These are phyloP conservation scores for Phytophthora agathidicida DNA, from an alignment of 352 stramenopile genomes.

Conservation along the genomic window DNA sequence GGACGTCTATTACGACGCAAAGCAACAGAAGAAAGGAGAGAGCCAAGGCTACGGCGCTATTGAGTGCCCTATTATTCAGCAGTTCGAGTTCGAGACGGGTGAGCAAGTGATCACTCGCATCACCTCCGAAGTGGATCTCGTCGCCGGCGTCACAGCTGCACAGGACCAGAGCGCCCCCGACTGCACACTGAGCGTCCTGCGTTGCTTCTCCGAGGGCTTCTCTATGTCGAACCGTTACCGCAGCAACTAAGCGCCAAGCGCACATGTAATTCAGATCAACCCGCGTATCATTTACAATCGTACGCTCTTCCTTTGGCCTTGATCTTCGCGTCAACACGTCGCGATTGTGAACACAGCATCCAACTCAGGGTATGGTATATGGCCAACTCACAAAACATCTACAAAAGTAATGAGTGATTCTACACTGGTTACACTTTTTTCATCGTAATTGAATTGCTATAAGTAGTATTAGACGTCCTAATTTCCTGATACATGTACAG, in stretches of 20 bases:
- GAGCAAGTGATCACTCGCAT: constrained; percentile 40
- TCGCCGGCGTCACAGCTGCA: constrained; percentile 26
- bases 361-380: no score
- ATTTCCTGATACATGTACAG: no score
- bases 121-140: constrained; percentile 56
- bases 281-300: background rate
- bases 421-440: no score
- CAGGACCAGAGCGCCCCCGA: constrained; percentile 27
- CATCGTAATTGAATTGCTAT: no score
- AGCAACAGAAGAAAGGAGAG: constrained; percentile 7
- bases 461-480: no score
- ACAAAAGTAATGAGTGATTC: no score
- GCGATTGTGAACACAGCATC: no score
- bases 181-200: constrained; percentile 31
- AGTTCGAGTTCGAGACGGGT: constrained; percentile 47
- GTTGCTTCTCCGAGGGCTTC: constrained; percentile 25
- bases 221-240: constrained; percentile 20
- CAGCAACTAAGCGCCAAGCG: constrained; percentile 2
- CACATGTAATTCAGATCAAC: background rate
- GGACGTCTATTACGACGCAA: constrained; percentile 14
- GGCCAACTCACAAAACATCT: no score
- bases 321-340: background rate
- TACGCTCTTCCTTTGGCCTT: background rate
- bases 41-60: constrained; percentile 22
- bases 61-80: constrained; percentile 44